These are phyloP conservation scores for Cryptococcus neoformans DNA, from an alignment of 1,284 basidiomycete species.

Conservation along the genomic window DNA sequence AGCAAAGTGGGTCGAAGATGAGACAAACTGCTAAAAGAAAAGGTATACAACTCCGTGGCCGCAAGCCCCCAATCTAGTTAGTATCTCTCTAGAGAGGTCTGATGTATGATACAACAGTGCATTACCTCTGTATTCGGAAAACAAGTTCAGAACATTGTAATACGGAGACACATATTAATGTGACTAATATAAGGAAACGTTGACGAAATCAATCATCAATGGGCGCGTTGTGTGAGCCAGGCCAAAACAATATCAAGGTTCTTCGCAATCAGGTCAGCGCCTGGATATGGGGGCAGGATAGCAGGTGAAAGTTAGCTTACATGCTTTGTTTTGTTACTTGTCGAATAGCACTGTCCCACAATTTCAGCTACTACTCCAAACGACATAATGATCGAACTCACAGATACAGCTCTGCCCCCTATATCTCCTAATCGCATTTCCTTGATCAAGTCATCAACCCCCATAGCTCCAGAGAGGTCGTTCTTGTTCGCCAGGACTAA, in stretches of 20 bases:
- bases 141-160: neutral
- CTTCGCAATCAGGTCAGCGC: no score
- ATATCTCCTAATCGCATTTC: slow-evolving; percentile 79
- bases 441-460: slow-evolving; percentile 81
- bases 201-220: slow-evolving; percentile 12
- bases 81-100: no score
- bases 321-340: slow-evolving; percentile 88
- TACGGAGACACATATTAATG: no score
- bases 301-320: no score
- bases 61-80: no score
- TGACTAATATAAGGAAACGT: no score
- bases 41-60: no score
- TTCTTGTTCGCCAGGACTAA: slow-evolving; percentile 97
- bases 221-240: slow-evolving; percentile 52
- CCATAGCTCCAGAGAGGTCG: slow-evolving; percentile 73
- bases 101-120: neutral
- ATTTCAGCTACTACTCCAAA: neutral
- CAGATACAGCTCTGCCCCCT: slow-evolving; percentile 76
- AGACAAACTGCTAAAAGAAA: no score
- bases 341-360: slow-evolving; percentile 33
- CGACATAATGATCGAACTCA: slow-evolving; percentile 51
- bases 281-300: no score
- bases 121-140: neutral
- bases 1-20: no score
- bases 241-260: slow-evolving; percentile 64